These are phyloP conservation scores for Cyclotella baltica DNA, from an alignment of 108 stramenopile genomes.

Conservation along the genomic window DNA sequence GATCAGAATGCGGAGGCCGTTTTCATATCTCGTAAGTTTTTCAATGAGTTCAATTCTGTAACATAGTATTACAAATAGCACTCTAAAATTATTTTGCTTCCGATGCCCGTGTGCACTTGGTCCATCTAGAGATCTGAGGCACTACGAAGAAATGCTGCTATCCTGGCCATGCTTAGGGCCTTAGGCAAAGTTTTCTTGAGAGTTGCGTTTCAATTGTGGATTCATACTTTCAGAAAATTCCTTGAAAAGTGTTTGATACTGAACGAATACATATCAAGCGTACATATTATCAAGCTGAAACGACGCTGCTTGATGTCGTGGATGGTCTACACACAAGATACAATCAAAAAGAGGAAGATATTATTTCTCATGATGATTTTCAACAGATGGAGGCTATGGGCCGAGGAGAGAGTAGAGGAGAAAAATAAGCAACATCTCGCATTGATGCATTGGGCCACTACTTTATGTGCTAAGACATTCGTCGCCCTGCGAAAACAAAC, in stretches of 20 bases:
- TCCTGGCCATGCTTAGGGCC: background rate
- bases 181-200: background rate
- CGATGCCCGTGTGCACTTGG: background rate
- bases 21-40: no score
- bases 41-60: no score
- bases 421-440: conserved; percentile 17
- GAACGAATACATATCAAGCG: background rate
- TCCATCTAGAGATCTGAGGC: background rate
- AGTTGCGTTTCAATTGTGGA: background rate
- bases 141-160: background rate
- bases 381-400: conserved; percentile 33
- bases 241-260: background rate
- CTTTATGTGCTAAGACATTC: conserved; percentile 15
- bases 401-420: conserved; percentile 26
- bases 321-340: conserved; percentile 7
- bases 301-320: conserved; percentile 18
- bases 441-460: conserved; percentile 43
- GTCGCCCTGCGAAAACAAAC: conserved; percentile 18
- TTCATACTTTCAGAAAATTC: background rate
- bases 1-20: no score
- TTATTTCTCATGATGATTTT: conserved; percentile 48
- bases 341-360: conserved; percentile 9
- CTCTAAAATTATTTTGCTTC: background rate
- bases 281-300: background rate
- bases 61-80: no score